Base-by-base conservation (phyloP, 202 grass and related monocot genomes). In the Setaria italica region DNA sequence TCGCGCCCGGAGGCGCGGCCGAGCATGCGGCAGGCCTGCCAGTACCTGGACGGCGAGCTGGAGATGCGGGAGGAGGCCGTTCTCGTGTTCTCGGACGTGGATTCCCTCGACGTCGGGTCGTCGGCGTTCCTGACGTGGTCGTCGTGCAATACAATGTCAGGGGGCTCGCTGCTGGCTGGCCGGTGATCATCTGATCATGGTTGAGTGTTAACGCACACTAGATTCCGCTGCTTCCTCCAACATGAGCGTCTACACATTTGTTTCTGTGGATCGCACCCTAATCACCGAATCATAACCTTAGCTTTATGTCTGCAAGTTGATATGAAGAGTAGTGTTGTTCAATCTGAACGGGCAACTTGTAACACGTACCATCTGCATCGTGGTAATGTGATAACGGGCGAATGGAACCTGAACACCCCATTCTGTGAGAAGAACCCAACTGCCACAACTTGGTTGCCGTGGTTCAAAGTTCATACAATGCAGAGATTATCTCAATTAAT, bases 1-100 rank as follows among this genome's bases (percentile, higher is more conserved):
- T 21, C 66, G 66, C 66, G 66, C 1, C 66, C 66, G 66, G 66
- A 69, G 5, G 37, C 39, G 0, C 4, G 66, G 19, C 66, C 66
- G 6, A 43, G 66, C 39, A 45, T 69, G 37, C 37, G 66, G 17
- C 66, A 69, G 66, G 66, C 5, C 4, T 69, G 66, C 66, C 66
- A 69, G 17, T 69, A 69, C 39, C 37, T 69, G 66, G 66, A 69
- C 66, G 3, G 66, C 66, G 66, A 69, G 37, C 17, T 69, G 39
- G 66, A 69, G 19, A 69, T 69, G 39, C 66, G 6, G 66, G 39
- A 69, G 66, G 66, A 42, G 16, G 37, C 35, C 17, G 37, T 43
- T 14, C 66, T 68, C 66, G 16, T 67, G 3, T 41, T 67, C 35
- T 19, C 64, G 7, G 34, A 41, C 16, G 33, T 20, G 16, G 64